A percentile compares a stretch with the other conserved stretches of the same genome.
These are phyloP conservation scores for Trichosporon inkin DNA, from an alignment of 1,284 basidiomycete genomes.

Conservation along the genomic window DNA sequence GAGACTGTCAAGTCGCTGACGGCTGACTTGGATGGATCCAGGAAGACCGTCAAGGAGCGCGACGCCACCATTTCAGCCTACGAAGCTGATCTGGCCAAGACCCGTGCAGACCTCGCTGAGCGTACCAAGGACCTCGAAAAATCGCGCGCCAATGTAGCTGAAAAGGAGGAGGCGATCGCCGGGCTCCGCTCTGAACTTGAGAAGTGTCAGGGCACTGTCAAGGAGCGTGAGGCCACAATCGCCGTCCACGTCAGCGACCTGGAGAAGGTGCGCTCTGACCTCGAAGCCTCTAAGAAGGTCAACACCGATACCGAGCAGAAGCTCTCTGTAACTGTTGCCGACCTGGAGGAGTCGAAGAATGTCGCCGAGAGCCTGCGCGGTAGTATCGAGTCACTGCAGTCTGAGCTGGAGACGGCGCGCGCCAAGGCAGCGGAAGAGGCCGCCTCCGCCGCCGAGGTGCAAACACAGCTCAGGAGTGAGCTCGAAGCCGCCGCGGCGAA, in stretches of 20 bases:
- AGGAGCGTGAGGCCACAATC: not conserved
- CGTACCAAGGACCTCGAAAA: constrained; percentile 7
- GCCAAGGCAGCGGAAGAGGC: not conserved
- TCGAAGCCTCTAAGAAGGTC: not conserved
- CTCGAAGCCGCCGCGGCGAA: constrained; percentile 13
- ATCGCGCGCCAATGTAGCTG: not conserved
- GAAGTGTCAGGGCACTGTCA: not conserved
- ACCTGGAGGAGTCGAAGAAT: not conserved
- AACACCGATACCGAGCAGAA: not conserved
- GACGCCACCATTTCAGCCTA: not conserved
- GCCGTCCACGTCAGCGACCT: not conserved
- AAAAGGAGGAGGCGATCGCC: constrained; percentile 8
- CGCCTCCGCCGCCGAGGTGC: not conserved
- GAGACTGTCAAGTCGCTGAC: constrained; percentile 9
- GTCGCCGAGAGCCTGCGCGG: constrained; percentile 7
- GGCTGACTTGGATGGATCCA: not conserved
- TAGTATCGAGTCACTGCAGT: not conserved
- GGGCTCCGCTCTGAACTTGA: constrained; percentile 16
- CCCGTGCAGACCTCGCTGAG: not conserved
- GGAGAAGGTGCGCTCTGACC: not conserved
- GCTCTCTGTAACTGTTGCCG: not conserved
- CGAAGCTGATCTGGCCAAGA: not conserved
- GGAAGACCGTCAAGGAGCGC: constrained; percentile 9
- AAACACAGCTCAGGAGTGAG: constrained; percentile 1
- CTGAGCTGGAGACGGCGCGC: constrained; percentile 9